Conservation (phyloP, 495 filamentous ascomycete species). For the Collariella sp. region DNA sequence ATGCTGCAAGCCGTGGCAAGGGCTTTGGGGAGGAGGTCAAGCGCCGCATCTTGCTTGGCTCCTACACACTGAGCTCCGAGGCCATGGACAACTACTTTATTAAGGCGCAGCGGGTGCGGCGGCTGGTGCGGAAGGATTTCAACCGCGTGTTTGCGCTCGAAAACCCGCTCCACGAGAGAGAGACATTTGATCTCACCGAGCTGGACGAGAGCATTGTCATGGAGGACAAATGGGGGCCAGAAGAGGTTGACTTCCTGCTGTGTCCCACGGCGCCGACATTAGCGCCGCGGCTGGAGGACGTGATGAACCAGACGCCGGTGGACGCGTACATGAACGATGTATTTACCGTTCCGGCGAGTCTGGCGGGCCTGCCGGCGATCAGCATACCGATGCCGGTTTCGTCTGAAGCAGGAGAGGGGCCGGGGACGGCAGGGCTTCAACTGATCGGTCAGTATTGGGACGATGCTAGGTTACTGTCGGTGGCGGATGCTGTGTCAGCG, state of each 20-base stretch:
- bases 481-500: constrained; percentile 42
- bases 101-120: constrained; percentile 79
- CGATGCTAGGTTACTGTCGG: constrained; percentile 56
- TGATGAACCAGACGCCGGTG: constrained; percentile 28
- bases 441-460: constrained; percentile 87
- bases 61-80: constrained; percentile 82
- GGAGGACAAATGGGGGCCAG: constrained; percentile 37
- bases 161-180: constrained; percentile 52
- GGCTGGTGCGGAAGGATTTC: constrained; percentile 79
- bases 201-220: constrained; percentile 33
- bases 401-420: constrained; percentile 21
- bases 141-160: constrained; percentile 59
- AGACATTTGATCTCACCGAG: constrained; percentile 41
- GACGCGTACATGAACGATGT: constrained; percentile 81
- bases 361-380: constrained; percentile 85
- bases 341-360: constrained; percentile 87
- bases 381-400: constrained; percentile 60
- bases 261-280: constrained; percentile 76
- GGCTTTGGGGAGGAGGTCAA: constrained; percentile 81
- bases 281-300: constrained; percentile 55
- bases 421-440: constrained; percentile 62
- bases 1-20: constrained; percentile 59
- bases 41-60: constrained; percentile 76
- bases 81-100: constrained; percentile 96
- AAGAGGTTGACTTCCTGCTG: constrained; percentile 75